These are phyloP conservation scores for Aureobasidium lini DNA, from an alignment of 2,329 filamentous ascomycete species.

Conservation along the genomic window DNA sequence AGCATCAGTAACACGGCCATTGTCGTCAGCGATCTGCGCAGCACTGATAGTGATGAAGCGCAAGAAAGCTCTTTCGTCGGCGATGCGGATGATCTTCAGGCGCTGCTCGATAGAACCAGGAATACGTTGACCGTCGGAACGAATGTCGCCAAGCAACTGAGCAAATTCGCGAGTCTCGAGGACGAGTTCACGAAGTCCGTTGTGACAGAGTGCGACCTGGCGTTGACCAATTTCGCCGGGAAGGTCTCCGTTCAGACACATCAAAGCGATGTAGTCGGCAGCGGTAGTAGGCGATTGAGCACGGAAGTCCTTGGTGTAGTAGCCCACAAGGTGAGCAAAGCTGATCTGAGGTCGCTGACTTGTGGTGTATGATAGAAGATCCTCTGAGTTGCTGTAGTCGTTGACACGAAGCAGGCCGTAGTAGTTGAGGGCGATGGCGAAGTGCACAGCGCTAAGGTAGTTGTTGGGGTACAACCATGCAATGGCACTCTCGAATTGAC, in stretches of 20 bases:
- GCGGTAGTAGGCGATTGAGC: slow-evolving; percentile 82
- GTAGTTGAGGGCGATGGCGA: slow-evolving; percentile 79
- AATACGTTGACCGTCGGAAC: slow-evolving; percentile 75
- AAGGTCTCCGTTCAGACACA: slow-evolving; percentile 85
- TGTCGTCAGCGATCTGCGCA: slow-evolving; percentile 87
- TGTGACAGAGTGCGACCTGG: slow-evolving; percentile 78
- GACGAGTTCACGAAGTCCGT: slow-evolving; percentile 86
- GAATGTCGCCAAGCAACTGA: slow-evolving; percentile 84
- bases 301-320: slow-evolving; percentile 94
- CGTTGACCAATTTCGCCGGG: slow-evolving; percentile 64
- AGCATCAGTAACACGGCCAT: slow-evolving; percentile 85
- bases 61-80: slow-evolving; percentile 75
- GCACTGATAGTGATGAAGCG: slow-evolving; percentile 89
- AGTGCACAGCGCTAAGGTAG: slow-evolving; percentile 90
- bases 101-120: slow-evolving; percentile 83
- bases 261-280: slow-evolving; percentile 84
- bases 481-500: slow-evolving; percentile 90
- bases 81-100: slow-evolving; percentile 69
- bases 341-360: slow-evolving; percentile 74
- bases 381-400: slow-evolving; percentile 66
- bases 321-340: slow-evolving; percentile 86
- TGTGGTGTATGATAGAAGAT: slow-evolving; percentile 59
- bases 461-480: slow-evolving; percentile 87
- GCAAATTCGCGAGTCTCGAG: slow-evolving; percentile 97
- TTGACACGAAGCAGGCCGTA: slow-evolving; percentile 85